phyloP scores from a whole-genome alignment of 2,329 filamentous ascomycete genomes.

The Colletotrichum gigasporum region DNA sequence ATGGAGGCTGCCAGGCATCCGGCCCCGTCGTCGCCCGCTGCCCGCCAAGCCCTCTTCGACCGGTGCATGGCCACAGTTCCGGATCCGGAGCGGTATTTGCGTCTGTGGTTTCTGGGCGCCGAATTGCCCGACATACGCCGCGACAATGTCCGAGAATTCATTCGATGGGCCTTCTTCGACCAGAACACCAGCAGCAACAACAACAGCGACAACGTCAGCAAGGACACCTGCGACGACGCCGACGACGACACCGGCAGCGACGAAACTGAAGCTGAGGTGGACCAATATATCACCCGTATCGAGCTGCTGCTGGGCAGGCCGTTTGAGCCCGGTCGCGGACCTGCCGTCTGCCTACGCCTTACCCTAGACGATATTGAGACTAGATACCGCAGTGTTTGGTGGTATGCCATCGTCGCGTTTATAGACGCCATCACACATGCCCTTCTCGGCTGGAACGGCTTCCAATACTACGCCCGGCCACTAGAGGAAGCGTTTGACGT shows the following conservation, averaged over 20 bases:
- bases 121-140: conserved; percentile 64
- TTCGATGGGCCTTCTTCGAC: conserved; percentile 75
- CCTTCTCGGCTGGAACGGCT: conserved; percentile 56
- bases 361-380: conserved; percentile 71
- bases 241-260: conserved; percentile 37
- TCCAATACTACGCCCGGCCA: conserved; percentile 59
- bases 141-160: conserved; percentile 75
- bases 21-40: conserved; percentile 49
- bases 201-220: conserved; percentile 52
- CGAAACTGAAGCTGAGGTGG: conserved; percentile 53
- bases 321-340: conserved; percentile 64
- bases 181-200: conserved; percentile 43
- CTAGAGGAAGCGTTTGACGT: conserved; percentile 33
- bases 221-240: conserved; percentile 42
- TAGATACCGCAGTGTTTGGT: conserved; percentile 67
- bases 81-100: conserved; percentile 65
- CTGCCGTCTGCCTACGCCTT: conserved; percentile 66
- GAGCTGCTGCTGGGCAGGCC: conserved; percentile 61
- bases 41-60: conserved; percentile 65
- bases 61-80: conserved; percentile 64
- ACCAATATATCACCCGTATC: conserved; percentile 57
- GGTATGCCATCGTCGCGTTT: conserved; percentile 68
- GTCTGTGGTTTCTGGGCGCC: conserved; percentile 73
- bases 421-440: conserved; percentile 62
- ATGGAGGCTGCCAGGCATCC: conserved; percentile 50